Evolutionary conservation across 352 stramenopile species (phyloP).

Genomic region (Phytopythium helicoides): DNA sequence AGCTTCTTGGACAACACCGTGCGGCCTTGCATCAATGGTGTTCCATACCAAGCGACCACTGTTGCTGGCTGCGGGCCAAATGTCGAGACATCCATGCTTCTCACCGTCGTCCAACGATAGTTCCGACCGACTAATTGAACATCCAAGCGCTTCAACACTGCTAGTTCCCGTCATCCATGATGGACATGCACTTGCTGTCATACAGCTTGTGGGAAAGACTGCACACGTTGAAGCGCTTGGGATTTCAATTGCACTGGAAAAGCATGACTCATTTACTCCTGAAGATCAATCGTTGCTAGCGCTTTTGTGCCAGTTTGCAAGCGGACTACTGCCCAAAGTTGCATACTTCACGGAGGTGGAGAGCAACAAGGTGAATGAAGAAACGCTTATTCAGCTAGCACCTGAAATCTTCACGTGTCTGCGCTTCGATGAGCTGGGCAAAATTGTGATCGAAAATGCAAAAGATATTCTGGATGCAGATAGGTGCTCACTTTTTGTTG

Average conservation of each 20-base stretch:
- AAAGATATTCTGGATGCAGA: constrained; percentile 75
- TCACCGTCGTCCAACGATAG: constrained; percentile 48
- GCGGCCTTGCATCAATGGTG: constrained; percentile 61
- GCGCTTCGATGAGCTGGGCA: constrained; percentile 75
- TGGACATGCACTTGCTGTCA: constrained; percentile 33
- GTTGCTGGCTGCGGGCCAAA: constrained; percentile 48
- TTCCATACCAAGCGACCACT: constrained; percentile 66
- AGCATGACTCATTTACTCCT: constrained; percentile 47
- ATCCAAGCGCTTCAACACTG: constrained; percentile 59
- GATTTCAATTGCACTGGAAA: constrained; percentile 59
- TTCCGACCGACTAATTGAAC: constrained; percentile 52
- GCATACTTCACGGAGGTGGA: constrained; percentile 79
- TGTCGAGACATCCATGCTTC: constrained; percentile 43
- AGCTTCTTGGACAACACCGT: constrained; percentile 15
- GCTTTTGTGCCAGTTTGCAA: constrained; percentile 55
- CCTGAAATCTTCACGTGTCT: constrained; percentile 80
- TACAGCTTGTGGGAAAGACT: constrained; percentile 68
- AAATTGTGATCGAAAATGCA: constrained; percentile 74
- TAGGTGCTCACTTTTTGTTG: constrained; percentile 73
- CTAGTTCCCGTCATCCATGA: constrained; percentile 50
- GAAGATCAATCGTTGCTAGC: constrained; percentile 59
- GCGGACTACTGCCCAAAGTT: constrained; percentile 65
- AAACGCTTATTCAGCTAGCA: constrained; percentile 67
- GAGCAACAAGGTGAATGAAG: constrained; percentile 81
- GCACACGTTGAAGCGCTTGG: constrained; percentile 55